These are phyloP conservation scores for Aspergillus ibericus DNA, from an alignment of 2,329 filamentous ascomycete species.

Conservation along the genomic window DNA sequence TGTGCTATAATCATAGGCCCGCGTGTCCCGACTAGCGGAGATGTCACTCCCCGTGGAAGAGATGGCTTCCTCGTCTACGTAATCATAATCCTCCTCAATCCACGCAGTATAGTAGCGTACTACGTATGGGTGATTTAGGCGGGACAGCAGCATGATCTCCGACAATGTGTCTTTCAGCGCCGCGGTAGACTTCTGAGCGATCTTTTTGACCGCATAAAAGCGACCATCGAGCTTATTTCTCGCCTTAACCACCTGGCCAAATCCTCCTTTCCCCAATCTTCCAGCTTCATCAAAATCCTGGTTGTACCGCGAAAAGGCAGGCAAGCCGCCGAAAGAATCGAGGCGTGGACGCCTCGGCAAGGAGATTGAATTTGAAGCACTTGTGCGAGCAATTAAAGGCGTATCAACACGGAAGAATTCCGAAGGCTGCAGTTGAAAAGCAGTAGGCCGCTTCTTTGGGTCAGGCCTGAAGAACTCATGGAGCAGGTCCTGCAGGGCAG, in stretches of 20 bases:
- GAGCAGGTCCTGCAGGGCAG: constrained; percentile 75
- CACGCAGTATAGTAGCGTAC: constrained; percentile 95
- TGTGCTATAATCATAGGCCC: constrained; percentile 65
- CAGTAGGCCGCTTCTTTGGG: constrained; percentile 77
- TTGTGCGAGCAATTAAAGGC: constrained; percentile 38
- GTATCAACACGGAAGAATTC: constrained; percentile 46
- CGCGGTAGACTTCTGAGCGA: constrained; percentile 75
- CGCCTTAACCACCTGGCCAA: constrained; percentile 94
- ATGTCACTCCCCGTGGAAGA: constrained; percentile 58
- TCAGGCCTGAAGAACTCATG: constrained; percentile 82
- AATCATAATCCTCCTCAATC: constrained; percentile 68
- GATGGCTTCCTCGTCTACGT: constrained; percentile 44
- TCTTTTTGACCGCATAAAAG: constrained; percentile 96
- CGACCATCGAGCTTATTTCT: constrained; percentile 91
- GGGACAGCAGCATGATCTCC: constrained; percentile 85
- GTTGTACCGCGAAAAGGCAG: constrained; percentile 70
- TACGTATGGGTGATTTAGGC: constrained; percentile 82
- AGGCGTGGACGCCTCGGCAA: constrained; percentile 56
- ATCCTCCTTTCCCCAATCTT: constrained; percentile 86
- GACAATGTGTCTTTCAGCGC: constrained; percentile 66
- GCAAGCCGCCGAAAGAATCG: constrained; percentile 60
- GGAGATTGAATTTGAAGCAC: constrained; percentile 46
- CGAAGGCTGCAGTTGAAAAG: constrained; percentile 68
- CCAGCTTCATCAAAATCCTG: constrained; percentile 91
- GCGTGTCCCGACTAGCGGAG: constrained; percentile 27